Percentiles rank a stretch among this genome's conserved stretches.
Evolutionary conservation across 2,329 filamentous ascomycete species (phyloP).

Genomic region (Thielaviopsis musarum): DNA sequence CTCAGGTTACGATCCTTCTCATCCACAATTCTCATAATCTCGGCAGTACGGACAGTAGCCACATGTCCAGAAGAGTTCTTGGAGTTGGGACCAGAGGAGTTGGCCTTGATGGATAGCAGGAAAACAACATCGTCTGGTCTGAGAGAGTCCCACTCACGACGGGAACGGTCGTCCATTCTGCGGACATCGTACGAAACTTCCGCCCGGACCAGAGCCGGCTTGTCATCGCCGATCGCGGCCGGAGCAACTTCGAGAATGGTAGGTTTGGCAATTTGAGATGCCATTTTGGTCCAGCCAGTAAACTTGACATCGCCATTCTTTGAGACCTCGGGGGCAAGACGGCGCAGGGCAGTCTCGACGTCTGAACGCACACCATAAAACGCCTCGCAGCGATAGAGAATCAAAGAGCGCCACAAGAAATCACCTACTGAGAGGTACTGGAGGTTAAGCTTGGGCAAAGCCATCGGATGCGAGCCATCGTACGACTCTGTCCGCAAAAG

Average conservation of each 20-base stretch:
- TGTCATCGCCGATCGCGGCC: slow-evolving; percentile 63
- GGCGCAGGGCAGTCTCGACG: slow-evolving; percentile 65
- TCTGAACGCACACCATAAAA: slow-evolving; percentile 91
- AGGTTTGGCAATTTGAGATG: slow-evolving; percentile 68
- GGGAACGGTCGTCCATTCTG: slow-evolving; percentile 56
- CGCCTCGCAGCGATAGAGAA: slow-evolving; percentile 75
- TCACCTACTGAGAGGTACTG: slow-evolving; percentile 92
- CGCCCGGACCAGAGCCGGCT: slow-evolving; percentile 69
- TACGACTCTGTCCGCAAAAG: slow-evolving; percentile 73
- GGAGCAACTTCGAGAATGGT: slow-evolving; percentile 76
- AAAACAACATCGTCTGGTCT: slow-evolving; percentile 82
- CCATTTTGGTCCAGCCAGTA: slow-evolving; percentile 80
- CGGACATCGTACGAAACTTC: slow-evolving; percentile 77
- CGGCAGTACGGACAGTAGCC: slow-evolving; percentile 58
- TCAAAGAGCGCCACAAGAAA: slow-evolving; percentile 88
- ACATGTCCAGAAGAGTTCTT: slow-evolving; percentile 39
- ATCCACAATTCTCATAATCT: slow-evolving; percentile 73
- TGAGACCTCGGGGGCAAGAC: slow-evolving; percentile 52
- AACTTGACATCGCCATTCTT: slow-evolving; percentile 55
- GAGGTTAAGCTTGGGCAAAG: slow-evolving; percentile 84
- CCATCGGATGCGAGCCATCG: slow-evolving; percentile 70
- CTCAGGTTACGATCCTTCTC: slow-evolving; percentile 63
- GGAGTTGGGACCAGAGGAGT: slow-evolving; percentile 35
- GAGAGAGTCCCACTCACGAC: slow-evolving; percentile 79
- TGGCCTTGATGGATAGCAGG: slow-evolving; percentile 45